Evolutionary conservation across 2,329 filamentous ascomycete species (phyloP).

Genomic region (Cladosporium colombiae): DNA sequence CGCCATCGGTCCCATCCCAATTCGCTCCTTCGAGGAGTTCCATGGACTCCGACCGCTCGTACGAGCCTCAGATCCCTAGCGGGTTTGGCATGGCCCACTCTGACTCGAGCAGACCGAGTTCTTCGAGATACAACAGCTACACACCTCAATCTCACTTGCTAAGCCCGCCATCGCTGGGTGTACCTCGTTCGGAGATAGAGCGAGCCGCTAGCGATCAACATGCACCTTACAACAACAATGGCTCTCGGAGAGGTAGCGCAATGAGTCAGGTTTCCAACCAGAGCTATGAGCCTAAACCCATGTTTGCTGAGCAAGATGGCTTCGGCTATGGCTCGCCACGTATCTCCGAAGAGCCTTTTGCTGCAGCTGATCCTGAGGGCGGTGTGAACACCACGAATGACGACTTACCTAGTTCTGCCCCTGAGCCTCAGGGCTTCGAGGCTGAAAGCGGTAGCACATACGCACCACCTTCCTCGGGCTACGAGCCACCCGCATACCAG

Average conservation of each 20-base stretch:
- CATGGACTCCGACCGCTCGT: slow-evolving; percentile 39
- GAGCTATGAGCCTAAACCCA: slow-evolving; percentile 35
- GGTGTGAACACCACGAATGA: background rate
- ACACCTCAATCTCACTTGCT: slow-evolving; percentile 26
- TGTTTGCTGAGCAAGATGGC: slow-evolving; percentile 30
- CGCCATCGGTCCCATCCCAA: slow-evolving; percentile 21
- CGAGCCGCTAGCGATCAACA: slow-evolving; percentile 35
- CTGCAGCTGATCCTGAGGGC: slow-evolving; percentile 11
- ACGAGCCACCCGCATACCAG: slow-evolving; percentile 52
- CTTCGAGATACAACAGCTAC: slow-evolving; percentile 32
- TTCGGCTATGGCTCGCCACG: slow-evolving; percentile 5
- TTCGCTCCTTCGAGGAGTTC: slow-evolving; percentile 37
- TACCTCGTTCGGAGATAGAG: slow-evolving; percentile 28
- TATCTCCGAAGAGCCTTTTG: background rate
- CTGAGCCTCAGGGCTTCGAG: slow-evolving; percentile 9
- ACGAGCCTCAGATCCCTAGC: slow-evolving; percentile 15
- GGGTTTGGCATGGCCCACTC: slow-evolving; percentile 11
- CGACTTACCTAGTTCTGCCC: background rate
- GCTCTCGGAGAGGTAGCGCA: slow-evolving; percentile 12
- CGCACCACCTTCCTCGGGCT: slow-evolving; percentile 55
- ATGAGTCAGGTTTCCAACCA: slow-evolving; percentile 21
- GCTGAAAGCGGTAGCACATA: slow-evolving; percentile 41
- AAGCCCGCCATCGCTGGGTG: slow-evolving; percentile 26
- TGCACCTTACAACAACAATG: slow-evolving; percentile 28
- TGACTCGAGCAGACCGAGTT: slow-evolving; percentile 25